These are phyloP conservation scores for Theileria orientalis DNA, from an alignment of 169 alveolate genomes.

Conservation along the genomic window DNA sequence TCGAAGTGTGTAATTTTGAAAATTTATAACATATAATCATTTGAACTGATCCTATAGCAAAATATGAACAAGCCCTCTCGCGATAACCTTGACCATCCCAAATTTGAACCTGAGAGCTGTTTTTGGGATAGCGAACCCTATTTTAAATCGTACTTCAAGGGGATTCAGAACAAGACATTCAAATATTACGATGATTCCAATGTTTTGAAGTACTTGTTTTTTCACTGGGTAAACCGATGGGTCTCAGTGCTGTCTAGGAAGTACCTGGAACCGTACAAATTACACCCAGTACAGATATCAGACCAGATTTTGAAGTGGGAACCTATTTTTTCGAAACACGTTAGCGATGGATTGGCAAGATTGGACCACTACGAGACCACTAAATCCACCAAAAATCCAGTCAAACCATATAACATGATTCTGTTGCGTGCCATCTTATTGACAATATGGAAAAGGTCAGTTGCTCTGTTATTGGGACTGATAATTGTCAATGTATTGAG, in stretches of 20 bases:
- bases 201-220: conserved; percentile 15
- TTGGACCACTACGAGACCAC: conserved; percentile 14
- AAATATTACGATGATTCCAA: conserved; percentile 22
- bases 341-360: conserved; percentile 24
- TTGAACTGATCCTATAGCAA: too few relatives aligned
- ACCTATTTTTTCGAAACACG: conserved; percentile 42
- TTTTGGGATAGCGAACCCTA: not conserved
- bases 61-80: too few relatives aligned
- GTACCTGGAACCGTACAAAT: conserved; percentile 3
- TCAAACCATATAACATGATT: not conserved
- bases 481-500: conserved; percentile 6
- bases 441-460: conserved; percentile 28
- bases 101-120: not conserved
- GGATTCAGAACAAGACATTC: not conserved
- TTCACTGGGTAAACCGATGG: conserved; percentile 39
- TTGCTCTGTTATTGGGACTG: conserved; percentile 8
- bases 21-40: too few relatives aligned
- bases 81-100: too few relatives aligned
- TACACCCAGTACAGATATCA: conserved; percentile 31
- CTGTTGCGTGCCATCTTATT: conserved; percentile 20
- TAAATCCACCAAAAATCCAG: not conserved
- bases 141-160: not conserved
- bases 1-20: too few relatives aligned
- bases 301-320: conserved; percentile 42
- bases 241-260: conserved; percentile 6